Evolutionary conservation across 2,329 filamentous ascomycete genomes (phyloP).

Genomic region (Colletotrichum godetiae): DNA sequence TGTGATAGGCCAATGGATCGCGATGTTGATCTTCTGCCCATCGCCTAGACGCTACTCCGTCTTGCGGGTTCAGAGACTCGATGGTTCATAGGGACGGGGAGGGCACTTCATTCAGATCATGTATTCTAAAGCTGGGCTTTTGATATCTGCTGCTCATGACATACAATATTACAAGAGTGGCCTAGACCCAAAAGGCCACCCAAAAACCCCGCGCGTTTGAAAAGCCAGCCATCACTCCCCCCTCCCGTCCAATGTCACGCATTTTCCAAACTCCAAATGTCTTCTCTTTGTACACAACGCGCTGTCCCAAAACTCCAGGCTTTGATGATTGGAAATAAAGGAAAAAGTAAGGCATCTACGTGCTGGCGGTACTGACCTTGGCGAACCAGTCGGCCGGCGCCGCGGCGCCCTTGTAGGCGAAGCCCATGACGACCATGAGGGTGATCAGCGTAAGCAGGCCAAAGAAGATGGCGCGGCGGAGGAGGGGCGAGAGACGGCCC

Average conservation of each 20-base stretch:
- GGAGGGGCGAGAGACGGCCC: slow-evolving; percentile 38
- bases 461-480: slow-evolving; percentile 38
- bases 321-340: neutral
- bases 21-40: neutral
- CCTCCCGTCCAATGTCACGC: too few species aligned
- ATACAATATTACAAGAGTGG: neutral
- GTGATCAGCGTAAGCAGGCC: slow-evolving; percentile 34
- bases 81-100: too few species aligned
- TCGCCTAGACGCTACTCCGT: too few species aligned
- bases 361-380: slow-evolving; percentile 8
- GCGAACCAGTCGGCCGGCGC: slow-evolving; percentile 27
- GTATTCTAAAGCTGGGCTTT: slow-evolving; percentile 12
- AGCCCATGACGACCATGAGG: slow-evolving; percentile 37
- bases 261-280: neutral
- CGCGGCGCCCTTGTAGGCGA: slow-evolving; percentile 30
- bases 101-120: neutral
- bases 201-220: neutral
- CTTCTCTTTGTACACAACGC: neutral
- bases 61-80: too few species aligned
- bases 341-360: neutral
- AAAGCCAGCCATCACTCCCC: neutral
- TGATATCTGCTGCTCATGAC: slow-evolving; percentile 13
- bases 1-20: slow-evolving; percentile 14
- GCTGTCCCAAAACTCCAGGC: neutral
- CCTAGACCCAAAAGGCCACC: neutral